Base-by-base conservation (phyloP, 768 basidiomycete genomes). In the Aureoboletus auriporus region DNA sequence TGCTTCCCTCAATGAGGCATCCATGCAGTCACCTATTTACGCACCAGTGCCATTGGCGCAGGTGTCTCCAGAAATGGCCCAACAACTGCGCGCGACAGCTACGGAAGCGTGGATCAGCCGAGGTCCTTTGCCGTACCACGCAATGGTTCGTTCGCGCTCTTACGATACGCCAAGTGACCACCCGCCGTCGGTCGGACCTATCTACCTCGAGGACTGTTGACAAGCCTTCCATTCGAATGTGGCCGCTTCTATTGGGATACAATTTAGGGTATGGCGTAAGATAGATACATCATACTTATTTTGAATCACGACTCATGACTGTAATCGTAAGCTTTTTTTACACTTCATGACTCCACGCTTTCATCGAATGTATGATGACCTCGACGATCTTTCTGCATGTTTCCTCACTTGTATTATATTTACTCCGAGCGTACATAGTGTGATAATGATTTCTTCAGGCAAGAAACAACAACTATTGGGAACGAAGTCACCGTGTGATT, bases 71-170 rank as follows among this genome's bases (percentile, higher is more conserved):
- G 69, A 78, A 42, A 66, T 78, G 17, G 80, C 78, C 2, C 64
- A 71, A 16, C 71, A 75, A 31, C 56, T 83, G 37, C 71, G 79
- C 16, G 74, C 76, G 27, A 73, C 69, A 16, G 79, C 78, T n/a
- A 79, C 72, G 44, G 85, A 86, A 57, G 85, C 82, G 9, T 88
- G 86, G 87, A 71, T 89, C 37, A 58, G 53, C 45, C 61, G 58
- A 9, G 49, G 23, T 8, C 52, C 51, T 26, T 33, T 47, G 12
- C 51, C 54, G 8, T 7, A 38, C 13, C 46, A 42, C n/a, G 41
- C 31, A 26, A 35, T 10, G 14, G 16, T 26, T 14, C 49, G 42
- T 8, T 17, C 39, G 34, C 39, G 49, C 3, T 35, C 40, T 38
- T 30, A 39, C 29, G 42, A 42, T 16, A 29, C 11, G 31, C 42